A percentile compares a stretch with the other conserved stretches of the same genome.
Conservation (phyloP, 2,329 filamentous ascomycete species). For the Colletotrichum neosansevieriae region DNA sequence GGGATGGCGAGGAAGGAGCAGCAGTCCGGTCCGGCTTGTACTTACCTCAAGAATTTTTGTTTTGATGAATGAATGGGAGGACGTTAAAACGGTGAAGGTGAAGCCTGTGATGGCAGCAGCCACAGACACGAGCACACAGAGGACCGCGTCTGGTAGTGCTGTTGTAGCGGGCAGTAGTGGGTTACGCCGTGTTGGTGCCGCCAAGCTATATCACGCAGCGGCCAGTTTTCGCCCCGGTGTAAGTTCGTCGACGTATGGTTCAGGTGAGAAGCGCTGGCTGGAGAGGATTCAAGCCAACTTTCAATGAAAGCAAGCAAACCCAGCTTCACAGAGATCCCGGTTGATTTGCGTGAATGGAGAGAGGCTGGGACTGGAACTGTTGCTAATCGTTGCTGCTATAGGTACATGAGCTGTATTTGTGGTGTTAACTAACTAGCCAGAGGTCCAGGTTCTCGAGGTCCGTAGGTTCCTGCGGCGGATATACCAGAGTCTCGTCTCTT, state of each 20-base stretch:
- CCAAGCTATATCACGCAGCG: background rate
- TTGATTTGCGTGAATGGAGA: conserved; percentile 27
- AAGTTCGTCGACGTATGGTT: conserved; percentile 21
- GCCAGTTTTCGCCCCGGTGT: conserved; percentile 8
- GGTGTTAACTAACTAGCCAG: no score
- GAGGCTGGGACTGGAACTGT: background rate
- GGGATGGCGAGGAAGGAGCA: background rate
- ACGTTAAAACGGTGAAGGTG: conserved; percentile 7
- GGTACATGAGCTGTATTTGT: background rate
- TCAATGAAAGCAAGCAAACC: background rate
- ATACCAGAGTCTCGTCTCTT: no score
- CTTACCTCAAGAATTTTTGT: background rate
- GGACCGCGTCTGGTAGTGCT: conserved; percentile 11
- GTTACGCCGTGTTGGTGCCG: no score
- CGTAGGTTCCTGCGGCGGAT: no score
- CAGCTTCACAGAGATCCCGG: conserved; percentile 6
- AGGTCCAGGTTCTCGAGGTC: no score
- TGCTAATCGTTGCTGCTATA: background rate
- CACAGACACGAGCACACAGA: conserved; percentile 17
- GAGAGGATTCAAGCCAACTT: conserved; percentile 8
- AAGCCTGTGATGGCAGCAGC: conserved; percentile 27
- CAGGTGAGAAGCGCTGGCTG: conserved; percentile 23
- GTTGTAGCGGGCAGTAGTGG: conserved; percentile 28
- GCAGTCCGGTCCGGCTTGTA: background rate
- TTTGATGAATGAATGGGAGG: background rate